A percentile compares a stretch with the other conserved stretches of the same genome.
Conservation (phyloP, 345 rosid species). For the Isatis tinctoria region DNA sequence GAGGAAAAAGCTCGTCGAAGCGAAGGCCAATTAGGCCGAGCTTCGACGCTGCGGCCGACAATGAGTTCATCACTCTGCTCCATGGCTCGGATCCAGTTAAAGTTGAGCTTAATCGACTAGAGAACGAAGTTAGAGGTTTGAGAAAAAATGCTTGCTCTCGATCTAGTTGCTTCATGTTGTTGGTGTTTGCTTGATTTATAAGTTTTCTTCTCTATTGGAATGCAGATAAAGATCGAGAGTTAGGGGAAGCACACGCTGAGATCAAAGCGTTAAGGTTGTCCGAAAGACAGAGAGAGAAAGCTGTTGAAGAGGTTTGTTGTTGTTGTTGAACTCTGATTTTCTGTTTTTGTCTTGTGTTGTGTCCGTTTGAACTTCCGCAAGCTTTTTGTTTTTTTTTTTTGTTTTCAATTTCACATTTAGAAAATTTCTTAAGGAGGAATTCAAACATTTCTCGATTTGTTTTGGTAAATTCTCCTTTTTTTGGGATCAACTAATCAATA, state of each 20-base stretch:
- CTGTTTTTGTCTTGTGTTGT: neutral
- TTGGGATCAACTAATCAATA: neutral
- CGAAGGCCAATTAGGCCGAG: constrained; percentile 70
- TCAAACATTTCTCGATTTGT: neutral
- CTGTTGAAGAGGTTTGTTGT: constrained; percentile 87
- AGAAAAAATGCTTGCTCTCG: constrained; percentile 50
- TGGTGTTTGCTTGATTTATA: neutral
- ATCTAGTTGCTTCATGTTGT: constrained; percentile 38
- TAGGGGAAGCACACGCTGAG: constrained; percentile 94
- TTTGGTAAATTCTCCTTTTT: neutral
- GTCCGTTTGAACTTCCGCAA: neutral
- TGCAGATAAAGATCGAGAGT: constrained; percentile 93
- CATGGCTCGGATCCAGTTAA: constrained; percentile 99
- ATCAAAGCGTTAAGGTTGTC: constrained; percentile 85
- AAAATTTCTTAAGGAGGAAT: neutral
- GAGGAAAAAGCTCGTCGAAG: constrained; percentile 57
- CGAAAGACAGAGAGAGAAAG: constrained; percentile 90
- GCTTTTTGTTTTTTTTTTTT: neutral
- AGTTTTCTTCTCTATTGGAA: neutral
- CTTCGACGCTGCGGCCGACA: constrained; percentile 76
- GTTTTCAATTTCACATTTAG: neutral
- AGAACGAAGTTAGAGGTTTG: constrained; percentile 96
- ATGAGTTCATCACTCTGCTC: constrained; percentile 77
- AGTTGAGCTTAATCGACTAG: constrained; percentile 95
- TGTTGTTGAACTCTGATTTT: constrained; percentile 35